These are phyloP conservation scores for Coemansia sp. DNA, from an alignment of 192 early-diverging fungal species.

Conservation along the genomic window DNA sequence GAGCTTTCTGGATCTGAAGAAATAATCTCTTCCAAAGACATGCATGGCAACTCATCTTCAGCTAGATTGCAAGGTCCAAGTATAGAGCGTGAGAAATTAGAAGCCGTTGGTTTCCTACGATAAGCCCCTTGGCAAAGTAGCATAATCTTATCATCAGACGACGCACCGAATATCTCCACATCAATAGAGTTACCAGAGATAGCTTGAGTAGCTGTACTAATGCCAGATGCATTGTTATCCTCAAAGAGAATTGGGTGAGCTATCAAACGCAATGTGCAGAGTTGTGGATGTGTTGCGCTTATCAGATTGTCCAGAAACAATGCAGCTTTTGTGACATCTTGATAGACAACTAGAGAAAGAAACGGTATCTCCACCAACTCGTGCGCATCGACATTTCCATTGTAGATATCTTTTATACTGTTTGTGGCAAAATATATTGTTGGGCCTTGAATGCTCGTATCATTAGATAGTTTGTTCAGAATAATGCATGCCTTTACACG, in stretches of 20 bases:
- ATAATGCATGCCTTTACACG: conserved; percentile 45
- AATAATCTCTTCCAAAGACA: conserved; percentile 43
- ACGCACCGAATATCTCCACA: conserved; percentile 43
- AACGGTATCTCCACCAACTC: conserved; percentile 36
- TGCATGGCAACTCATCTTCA: conserved; percentile 16
- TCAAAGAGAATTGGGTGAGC: conserved; percentile 7
- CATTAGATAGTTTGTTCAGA: conserved; percentile 1
- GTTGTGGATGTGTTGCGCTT: conserved; percentile 18
- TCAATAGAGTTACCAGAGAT: conserved; percentile 7
- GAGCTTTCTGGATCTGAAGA: conserved; percentile 37
- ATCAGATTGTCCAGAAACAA: conserved; percentile 29
- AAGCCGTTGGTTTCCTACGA: background rate
- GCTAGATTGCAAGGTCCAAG: background rate
- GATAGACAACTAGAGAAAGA: conserved; percentile 27
- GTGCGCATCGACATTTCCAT: conserved; percentile 33
- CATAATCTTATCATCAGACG: conserved; percentile 32
- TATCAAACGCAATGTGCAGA: conserved; percentile 23
- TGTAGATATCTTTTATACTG: conserved; percentile 32
- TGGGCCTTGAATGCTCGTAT: conserved; percentile 16
- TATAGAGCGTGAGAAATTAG: background rate
- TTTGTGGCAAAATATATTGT: conserved; percentile 43
- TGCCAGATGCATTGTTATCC: background rate
- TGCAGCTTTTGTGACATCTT: conserved; percentile 32
- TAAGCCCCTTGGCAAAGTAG: conserved; percentile 33
- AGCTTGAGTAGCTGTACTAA: background rate